phyloP scores from a whole-genome alignment of 345 rosid genomes.

The Rhodomyrtus tomentosa region DNA sequence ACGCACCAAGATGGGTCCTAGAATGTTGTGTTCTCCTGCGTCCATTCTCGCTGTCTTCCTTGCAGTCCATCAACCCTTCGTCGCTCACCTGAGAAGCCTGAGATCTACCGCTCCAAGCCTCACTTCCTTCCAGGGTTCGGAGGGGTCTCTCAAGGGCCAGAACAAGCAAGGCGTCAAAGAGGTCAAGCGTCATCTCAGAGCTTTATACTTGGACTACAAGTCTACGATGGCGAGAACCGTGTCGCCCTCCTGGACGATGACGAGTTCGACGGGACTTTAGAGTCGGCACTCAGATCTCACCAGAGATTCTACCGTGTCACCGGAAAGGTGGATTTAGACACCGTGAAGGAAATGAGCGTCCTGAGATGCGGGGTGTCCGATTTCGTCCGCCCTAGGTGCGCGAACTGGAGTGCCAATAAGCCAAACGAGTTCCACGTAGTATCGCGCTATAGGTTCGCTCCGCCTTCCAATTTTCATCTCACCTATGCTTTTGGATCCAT shows the following conservation, averaged over 20 bases:
- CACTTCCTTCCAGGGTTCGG: not conserved
- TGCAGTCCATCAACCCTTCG: not conserved
- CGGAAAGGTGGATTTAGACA: not conserved
- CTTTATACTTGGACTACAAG: not conserved
- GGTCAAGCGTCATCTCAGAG: constrained; percentile 2
- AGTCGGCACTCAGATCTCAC: constrained; percentile 4
- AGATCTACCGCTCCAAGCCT: not conserved
- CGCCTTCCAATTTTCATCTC: not conserved
- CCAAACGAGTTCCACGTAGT: not conserved
- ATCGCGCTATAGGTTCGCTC: not conserved
- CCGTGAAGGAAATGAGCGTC: constrained; percentile 1
- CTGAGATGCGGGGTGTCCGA: constrained; percentile 12
- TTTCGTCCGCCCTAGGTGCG: not conserved
- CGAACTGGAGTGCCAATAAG: not conserved
- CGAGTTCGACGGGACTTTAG: constrained; percentile 1
- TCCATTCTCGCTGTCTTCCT: not conserved
- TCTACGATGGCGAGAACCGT: not conserved
- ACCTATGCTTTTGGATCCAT: not conserved
- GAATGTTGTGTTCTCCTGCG: not conserved
- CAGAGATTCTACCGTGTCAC: not conserved
- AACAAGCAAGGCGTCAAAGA: not conserved
- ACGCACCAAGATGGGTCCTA: not conserved
- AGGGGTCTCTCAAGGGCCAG: constrained; percentile 4
- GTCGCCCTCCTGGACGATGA: not conserved
- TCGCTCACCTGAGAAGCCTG: not conserved